Base-by-base conservation (phyloP, 1,139 yeast species). In the Nematodospora anomalae region DNA sequence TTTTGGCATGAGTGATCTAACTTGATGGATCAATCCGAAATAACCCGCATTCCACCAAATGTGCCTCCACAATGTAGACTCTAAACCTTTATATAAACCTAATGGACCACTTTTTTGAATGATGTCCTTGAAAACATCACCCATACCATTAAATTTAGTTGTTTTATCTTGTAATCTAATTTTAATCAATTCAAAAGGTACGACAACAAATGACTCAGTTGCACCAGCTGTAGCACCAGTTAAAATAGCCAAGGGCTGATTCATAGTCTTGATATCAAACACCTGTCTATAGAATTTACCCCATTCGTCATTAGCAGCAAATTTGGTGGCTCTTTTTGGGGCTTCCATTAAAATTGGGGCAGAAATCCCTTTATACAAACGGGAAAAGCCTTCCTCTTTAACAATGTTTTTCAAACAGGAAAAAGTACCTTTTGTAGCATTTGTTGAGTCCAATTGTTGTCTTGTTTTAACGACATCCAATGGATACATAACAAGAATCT, bases 211-310 rank as follows among this genome's bases (percentile, higher is more conserved):
- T 4, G 96, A 80, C 64, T 92, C 98, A 36, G 95, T 84, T 31
- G 96, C 95, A 68, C 98, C 98, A 11, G 98, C 97, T 43, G 96
- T 86, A 26, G 97, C 97, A 66, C 98, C 99, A 36, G 97, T 87
- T 54, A 92, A 73, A 40, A 92, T 70, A 4, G 97, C 89, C 54
- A 92, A 71, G 10, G 87, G 79, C 67, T 90, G 97, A 46, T 74
- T 85, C 79, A 86, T 77, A 47, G 76, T 65, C 16, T 71, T 61
- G 35, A 84, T 75, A 32, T 89, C 95, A 61, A 92, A 90, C 30
- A 69, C 57, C 29, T 71, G 71, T 50, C 80, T 77, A 76, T 90
- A 92, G 52, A 90, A 64, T 61, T 85, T 83, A 38, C 96, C 95
- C 86, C 96, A 92, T 62, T 89, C 92, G 60, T 94, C 98, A 59